Evolutionary conservation across 192 early-diverging fungal genomes (phyloP).

Genomic region (Pilobolus umbonatus): DNA sequence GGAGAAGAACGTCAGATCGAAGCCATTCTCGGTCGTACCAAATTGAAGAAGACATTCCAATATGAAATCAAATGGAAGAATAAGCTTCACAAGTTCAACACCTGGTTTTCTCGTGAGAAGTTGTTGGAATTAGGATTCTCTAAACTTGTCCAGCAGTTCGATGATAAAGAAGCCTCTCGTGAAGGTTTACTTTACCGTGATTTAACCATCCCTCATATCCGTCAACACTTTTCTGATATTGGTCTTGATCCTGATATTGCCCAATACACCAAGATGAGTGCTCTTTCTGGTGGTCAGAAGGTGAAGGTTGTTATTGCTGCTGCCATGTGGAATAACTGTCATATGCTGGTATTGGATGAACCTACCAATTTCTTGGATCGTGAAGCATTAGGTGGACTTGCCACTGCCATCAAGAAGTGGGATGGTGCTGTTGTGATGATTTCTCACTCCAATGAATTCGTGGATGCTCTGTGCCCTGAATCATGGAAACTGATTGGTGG

Average conservation of each 20-base stretch:
- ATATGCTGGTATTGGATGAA: constrained; percentile 76
- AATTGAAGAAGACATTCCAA: constrained; percentile 75
- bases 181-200: constrained; percentile 69
- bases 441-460: constrained; percentile 76
- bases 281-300: constrained; percentile 80
- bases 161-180: constrained; percentile 70
- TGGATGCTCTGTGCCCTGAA: constrained; percentile 63
- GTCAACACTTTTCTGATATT: constrained; percentile 67
- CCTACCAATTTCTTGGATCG: constrained; percentile 68
- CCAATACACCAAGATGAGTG: constrained; percentile 68
- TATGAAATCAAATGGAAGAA: constrained; percentile 77
- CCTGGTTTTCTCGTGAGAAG: constrained; percentile 65
- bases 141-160: constrained; percentile 73
- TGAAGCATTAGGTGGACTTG: constrained; percentile 70
- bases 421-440: constrained; percentile 79
- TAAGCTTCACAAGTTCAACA: constrained; percentile 59
- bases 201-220: constrained; percentile 61
- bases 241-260: constrained; percentile 76
- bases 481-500: constrained; percentile 65
- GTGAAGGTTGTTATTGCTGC: constrained; percentile 84
- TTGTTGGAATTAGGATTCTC: constrained; percentile 67
- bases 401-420: constrained; percentile 66
- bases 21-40: constrained; percentile 61
- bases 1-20: constrained; percentile 61
- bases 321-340: constrained; percentile 82